These are phyloP conservation scores for Cryptococcus sp. DNA, from an alignment of 1,284 basidiomycete genomes.

Conservation along the genomic window DNA sequence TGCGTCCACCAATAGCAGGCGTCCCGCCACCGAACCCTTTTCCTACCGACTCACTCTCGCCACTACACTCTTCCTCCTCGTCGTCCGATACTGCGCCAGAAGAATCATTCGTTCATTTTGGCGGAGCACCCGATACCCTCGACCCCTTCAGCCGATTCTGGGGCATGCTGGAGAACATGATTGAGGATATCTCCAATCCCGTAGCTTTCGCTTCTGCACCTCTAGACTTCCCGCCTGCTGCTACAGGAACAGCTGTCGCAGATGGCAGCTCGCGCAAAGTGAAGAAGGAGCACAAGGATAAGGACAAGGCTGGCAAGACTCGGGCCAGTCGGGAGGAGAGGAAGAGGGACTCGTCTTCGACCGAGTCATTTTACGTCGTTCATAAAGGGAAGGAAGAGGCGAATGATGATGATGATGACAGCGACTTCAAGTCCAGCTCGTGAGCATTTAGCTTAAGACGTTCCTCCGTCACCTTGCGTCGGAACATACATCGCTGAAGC, in stretches of 20 bases:
- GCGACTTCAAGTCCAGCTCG: background rate
- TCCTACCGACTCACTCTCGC: conserved; percentile 22
- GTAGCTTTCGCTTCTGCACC: conserved; percentile 49
- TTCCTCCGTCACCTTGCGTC: background rate
- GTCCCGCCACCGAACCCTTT: background rate
- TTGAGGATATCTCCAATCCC: conserved; percentile 51
- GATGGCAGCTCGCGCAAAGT: conserved; percentile 1
- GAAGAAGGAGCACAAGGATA: conserved; percentile 8
- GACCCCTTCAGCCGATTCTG: conserved; percentile 55
- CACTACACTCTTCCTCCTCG: conserved; percentile 42
- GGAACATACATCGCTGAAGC: background rate
- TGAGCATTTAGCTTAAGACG: background rate
- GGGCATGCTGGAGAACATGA: conserved; percentile 52
- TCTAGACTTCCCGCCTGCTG: conserved; percentile 15
- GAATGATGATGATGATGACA: background rate
- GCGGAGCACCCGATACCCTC: conserved; percentile 37
- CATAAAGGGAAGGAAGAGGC: conserved; percentile 7
- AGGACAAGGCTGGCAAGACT: conserved; percentile 13
- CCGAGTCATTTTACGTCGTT: conserved; percentile 45
- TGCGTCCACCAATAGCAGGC: conserved; percentile 26
- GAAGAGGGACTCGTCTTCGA: conserved; percentile 23
- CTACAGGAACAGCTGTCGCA: background rate
- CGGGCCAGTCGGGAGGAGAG: conserved; percentile 9
- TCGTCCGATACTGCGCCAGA: conserved; percentile 33
- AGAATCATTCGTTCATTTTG: conserved; percentile 42